Conservation (phyloP, 345 rosid genomes). For the Pelargonium nanum region DNA sequence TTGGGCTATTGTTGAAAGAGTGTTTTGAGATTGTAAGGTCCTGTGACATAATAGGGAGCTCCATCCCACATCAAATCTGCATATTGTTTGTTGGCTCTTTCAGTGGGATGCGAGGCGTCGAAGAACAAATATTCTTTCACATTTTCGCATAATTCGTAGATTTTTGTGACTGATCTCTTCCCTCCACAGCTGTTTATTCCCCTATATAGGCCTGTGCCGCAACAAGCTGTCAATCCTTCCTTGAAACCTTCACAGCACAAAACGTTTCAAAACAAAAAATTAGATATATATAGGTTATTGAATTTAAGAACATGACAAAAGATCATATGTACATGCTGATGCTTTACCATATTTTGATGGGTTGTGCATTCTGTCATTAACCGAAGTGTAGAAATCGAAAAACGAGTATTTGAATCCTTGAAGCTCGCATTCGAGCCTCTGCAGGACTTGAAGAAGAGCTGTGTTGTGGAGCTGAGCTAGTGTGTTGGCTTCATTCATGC, state of each 20-base stretch:
- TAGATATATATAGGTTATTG: neutral
- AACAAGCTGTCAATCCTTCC: conserved; percentile 8
- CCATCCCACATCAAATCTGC: conserved; percentile 34
- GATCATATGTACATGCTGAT: too few species aligned
- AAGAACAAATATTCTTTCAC: conserved; percentile 24
- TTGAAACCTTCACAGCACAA: conserved; percentile 15
- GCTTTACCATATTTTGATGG: conserved; percentile 36
- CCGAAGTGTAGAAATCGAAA: conserved; percentile 18
- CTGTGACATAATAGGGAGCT: neutral
- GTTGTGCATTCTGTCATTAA: conserved; percentile 15
- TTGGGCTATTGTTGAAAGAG: conserved; percentile 1
- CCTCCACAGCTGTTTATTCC: conserved; percentile 12
- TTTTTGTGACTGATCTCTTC: conserved; percentile 3
- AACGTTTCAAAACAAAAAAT: neutral
- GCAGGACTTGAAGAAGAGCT: conserved; percentile 11
- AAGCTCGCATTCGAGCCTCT: conserved; percentile 12
- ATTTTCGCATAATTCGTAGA: conserved; percentile 12
- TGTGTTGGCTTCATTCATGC: conserved; percentile 12
- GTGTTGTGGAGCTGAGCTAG: conserved; percentile 19
- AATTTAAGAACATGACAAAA: too few species aligned
- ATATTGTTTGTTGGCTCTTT: conserved; percentile 21
- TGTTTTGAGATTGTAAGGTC: conserved; percentile 16
- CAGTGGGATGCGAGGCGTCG: conserved; percentile 22
- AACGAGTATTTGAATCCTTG: conserved; percentile 26
- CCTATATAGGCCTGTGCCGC: conserved; percentile 8